Evolutionary conservation across 2,329 filamentous ascomycete species (phyloP).

Genomic region (Neocatenulostroma microsporum): DNA sequence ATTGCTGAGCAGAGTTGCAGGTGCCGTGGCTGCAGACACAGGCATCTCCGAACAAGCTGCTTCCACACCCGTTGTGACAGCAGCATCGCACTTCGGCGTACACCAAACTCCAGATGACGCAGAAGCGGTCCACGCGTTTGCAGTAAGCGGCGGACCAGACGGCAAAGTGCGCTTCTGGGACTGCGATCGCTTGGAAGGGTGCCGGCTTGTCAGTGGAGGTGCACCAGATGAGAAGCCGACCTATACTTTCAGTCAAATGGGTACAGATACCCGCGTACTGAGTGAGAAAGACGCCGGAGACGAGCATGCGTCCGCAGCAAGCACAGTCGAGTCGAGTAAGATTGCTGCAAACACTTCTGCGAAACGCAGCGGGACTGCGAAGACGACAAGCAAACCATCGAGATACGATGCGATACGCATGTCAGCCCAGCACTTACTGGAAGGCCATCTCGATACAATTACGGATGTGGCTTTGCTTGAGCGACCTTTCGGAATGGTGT

Average conservation of each 20-base stretch:
- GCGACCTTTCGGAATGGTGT: constrained; percentile 82
- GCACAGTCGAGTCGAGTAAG: constrained; percentile 20
- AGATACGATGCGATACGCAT: constrained; percentile 79
- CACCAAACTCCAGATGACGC: constrained; percentile 62
- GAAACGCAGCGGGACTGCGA: constrained; percentile 22
- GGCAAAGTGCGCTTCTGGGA: constrained; percentile 95
- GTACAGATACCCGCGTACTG: constrained; percentile 35
- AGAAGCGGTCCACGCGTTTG: constrained; percentile 69
- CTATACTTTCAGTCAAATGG: constrained; percentile 48
- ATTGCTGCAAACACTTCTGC: constrained; percentile 27
- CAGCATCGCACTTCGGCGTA: constrained; percentile 62
- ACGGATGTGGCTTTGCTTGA: constrained; percentile 84
- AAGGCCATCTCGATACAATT: constrained; percentile 79
- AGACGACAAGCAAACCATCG: constrained; percentile 43
- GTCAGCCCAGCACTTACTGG: constrained; percentile 79
- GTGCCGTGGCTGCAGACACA: constrained; percentile 44
- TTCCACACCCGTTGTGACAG: constrained; percentile 52
- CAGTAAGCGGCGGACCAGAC: constrained; percentile 81
- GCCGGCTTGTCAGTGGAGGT: constrained; percentile 71
- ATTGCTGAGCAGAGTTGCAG: constrained; percentile 79
- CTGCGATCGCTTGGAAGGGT: constrained; percentile 66
- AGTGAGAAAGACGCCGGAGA: constrained; percentile 26
- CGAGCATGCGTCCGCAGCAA: constrained; percentile 12
- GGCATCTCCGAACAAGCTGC: constrained; percentile 13
- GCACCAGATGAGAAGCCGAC: constrained; percentile 55